Base-by-base conservation (phyloP, 2,329 filamentous ascomycete genomes). In the Bimuria novae-zelandiae region DNA sequence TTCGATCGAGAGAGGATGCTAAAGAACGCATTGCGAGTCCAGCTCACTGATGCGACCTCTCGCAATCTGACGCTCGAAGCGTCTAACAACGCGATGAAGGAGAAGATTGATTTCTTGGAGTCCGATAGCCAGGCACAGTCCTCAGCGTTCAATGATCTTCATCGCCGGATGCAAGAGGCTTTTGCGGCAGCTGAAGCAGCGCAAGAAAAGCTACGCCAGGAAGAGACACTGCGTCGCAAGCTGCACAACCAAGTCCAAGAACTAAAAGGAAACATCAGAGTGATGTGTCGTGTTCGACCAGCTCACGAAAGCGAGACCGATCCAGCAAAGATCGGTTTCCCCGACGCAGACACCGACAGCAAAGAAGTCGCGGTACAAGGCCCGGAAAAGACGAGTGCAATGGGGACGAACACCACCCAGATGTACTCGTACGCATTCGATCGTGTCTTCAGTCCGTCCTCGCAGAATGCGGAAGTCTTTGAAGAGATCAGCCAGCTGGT, bases 201-300 rank as follows among this genome's bases (percentile, higher is more conserved):
- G 1, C 86, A 89, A 51, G 85, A 90, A 60, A 96, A 94, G 69
- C 80, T 99, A 23, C 88, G 94, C 57, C 90, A 88, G 65, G 94
- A 97, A 70, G 94, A 99, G 75, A 94, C 90, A 0, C 80, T 96
- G 45, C 86, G 94, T 12, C 85, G 94, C 19, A 93, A 95, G 63
- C 82, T 99, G 0, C 96, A 97, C 79, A 97, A 97, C 75, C 94
- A 96, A 72, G 93, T 99, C 41, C 92, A 99, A 72, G 94, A 99
- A 69, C 84, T 99, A 54, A 97, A 96, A 74, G 94, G 94, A 65
- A 99, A 99, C 70, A 99, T 99, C 67, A 89, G 94, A 17, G 94
- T 99, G 61, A 99, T 99, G 85, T 97, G 93, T 69, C 87, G 94
- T 70, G 93, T 97, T 23, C 88, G 95, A 35, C 94, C 94, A 1